Base-by-base conservation (phyloP, 371 early-diverging fungal species). In the Mortierella polycephala region DNA sequence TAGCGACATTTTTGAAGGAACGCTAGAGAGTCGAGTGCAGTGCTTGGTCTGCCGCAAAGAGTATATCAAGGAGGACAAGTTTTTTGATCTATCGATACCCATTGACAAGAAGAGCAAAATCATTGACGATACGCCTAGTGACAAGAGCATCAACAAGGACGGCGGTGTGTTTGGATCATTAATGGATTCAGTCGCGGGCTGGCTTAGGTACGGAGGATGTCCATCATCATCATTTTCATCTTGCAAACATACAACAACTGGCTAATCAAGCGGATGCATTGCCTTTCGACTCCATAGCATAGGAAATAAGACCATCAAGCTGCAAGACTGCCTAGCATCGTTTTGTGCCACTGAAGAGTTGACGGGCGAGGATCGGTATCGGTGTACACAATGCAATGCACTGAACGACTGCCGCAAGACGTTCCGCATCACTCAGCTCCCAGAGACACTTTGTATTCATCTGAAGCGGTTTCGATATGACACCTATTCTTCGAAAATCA, bases 1-100 rank as follows among this genome's bases (percentile, higher is more conserved):
- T 52, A 84, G 82, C 47, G 71, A 83, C 20, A 67, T 86, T 41
- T 90, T 90, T 64, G 84, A 84, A 57, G 86, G 84, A 16, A 60
- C 69, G 40, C 57, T 87, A 20, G 77, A 75, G 44, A 85, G 83
- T 53, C 60, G 75, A 39, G 81, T 88, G 3, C 70, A 70, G 14
- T 90, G 90, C 70, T 44, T 75, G 50, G 63, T 42, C 16, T 90
- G 90, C 60, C 69, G 72, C 42, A 72, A 72, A 75, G 88, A 77
- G 46, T 77, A 77, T 44, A 77, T 77, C 62, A 77, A 77, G 57
- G 79, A 77, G 51, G 79, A 89, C 52, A 79, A 82, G 14, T 84
- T 84, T 61, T 74, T 85, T 58, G 84, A 81, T 67, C 60, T 89
- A 21, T 82, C 87, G 6, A 76, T 88, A 60, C 81, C 86, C 6